Percentiles rank a stretch among this genome's conserved stretches.
These are phyloP conservation scores for Gonapodya sp. DNA, from an alignment of 192 early-diverging fungal species.

Conservation along the genomic window DNA sequence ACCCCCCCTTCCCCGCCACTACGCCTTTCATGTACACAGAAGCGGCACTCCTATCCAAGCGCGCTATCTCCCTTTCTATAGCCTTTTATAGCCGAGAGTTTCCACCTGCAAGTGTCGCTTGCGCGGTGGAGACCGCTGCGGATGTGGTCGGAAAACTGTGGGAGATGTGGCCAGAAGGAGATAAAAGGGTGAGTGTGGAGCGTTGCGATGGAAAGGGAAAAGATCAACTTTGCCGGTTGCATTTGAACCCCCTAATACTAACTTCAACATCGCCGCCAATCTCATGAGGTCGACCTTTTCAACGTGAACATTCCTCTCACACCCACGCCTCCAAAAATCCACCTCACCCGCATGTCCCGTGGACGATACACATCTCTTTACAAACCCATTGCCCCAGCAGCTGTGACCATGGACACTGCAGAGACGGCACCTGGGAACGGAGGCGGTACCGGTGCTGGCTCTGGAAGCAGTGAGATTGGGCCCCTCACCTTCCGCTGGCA, in stretches of 20 bases:
- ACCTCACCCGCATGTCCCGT: background rate
- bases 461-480: no score
- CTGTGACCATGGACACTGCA: background rate
- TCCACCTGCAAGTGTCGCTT: background rate
- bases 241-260: no score
- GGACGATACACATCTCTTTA: conserved; percentile 4
- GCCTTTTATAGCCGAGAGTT: conserved; percentile 2
- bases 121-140: conserved; percentile 6
- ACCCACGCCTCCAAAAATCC: background rate
- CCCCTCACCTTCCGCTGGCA: background rate
- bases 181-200: background rate
- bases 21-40: no score
- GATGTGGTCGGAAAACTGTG: background rate
- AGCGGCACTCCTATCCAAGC: background rate
- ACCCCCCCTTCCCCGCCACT: no score
- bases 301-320: conserved; percentile 9
- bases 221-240: no score
- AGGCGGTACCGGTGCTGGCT: no score
- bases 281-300: conserved; percentile 3
- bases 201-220: no score
- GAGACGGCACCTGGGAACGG: background rate
- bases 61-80: background rate
- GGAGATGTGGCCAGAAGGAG: background rate
- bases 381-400: background rate
- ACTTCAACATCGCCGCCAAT: background rate